These are phyloP conservation scores for Omphalotus olearius DNA, from an alignment of 1,284 basidiomycete species.

Conservation along the genomic window DNA sequence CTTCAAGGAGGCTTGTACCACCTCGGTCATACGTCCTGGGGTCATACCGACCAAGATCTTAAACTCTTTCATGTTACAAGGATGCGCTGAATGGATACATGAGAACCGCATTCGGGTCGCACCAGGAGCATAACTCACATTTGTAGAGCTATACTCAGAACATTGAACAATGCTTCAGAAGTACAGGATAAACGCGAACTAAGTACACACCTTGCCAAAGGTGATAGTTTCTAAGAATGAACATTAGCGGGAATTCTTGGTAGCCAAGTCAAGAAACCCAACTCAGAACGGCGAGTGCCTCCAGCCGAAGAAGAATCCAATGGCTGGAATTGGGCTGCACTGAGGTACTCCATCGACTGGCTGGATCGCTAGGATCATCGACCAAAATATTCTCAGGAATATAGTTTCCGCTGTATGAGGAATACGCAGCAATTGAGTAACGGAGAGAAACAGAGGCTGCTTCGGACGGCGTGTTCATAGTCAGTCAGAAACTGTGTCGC, in stretches of 20 bases:
- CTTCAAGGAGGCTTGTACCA: conserved; percentile 56
- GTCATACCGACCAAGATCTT: conserved; percentile 61
- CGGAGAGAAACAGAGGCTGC: conserved; percentile 25
- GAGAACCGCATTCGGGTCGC: neutral
- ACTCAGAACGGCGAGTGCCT: conserved; percentile 60
- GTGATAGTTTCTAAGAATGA: conserved; percentile 54
- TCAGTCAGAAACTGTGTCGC: neutral
- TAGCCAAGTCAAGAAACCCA: conserved; percentile 31
- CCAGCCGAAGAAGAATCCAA: conserved; percentile 66
- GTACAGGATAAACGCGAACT: conserved; percentile 20
- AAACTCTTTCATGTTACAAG: conserved; percentile 81
- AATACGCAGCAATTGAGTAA: conserved; percentile 57
- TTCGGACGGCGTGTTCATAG: conserved; percentile 6
- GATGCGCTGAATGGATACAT: conserved; percentile 49
- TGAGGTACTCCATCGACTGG: conserved; percentile 70
- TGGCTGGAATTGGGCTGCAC: conserved; percentile 54
- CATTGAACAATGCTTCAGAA: conserved; percentile 5
- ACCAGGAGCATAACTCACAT: conserved; percentile 32
- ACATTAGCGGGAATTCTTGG: neutral
- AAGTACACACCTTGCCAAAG: conserved; percentile 68
- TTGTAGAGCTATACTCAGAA: conserved; percentile 44
- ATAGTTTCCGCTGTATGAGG: conserved; percentile 68
- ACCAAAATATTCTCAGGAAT: conserved; percentile 62
- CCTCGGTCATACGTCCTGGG: conserved; percentile 61
- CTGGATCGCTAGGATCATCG: conserved; percentile 58